Base-by-base conservation (phyloP, 2,329 filamentous ascomycete species). In the Aspergillus glaucus region DNA sequence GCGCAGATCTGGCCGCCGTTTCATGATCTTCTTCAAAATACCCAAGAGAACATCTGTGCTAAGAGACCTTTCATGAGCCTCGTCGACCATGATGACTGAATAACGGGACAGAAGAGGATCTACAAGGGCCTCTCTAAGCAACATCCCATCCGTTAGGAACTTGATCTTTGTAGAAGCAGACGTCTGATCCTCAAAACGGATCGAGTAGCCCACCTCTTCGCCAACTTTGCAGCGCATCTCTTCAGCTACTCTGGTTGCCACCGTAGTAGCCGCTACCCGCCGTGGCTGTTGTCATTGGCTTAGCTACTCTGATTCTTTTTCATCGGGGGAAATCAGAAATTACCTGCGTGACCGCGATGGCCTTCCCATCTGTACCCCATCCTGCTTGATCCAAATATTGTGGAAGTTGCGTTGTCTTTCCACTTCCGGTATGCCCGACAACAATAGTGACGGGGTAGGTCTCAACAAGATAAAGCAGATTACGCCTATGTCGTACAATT, bases 81-180 rank as follows among this genome's bases (percentile, higher is more conserved):
- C 92, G 64, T 98, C 93, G 6, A 98, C 87, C 89, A 98, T 96
- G 59, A 98, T 88, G 41, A 95, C 86, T 0, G 90, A 94, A 66
- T 98, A 98, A 9, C 89, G 81, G 17, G 88, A 93, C 32, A 98
- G 72, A 3, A 97, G 72, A 10, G 93, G 93, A 67, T 98, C 93
- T 3, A 96, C 88, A 4, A 98, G 78, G 24, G 92, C 93, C 70
- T 98, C 93, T 60, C 92, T 79, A 46, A 98, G 82, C 28, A 98
- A 78, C 44, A 98, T 76, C 0, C 92, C 92, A 71, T 98, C 93
- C 0, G 92, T 98, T 54, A 97, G 73, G 63, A 97, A 97, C 66
- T 98, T 96, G 72, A 98, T 92, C 46, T 82, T 82, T 1, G 93
- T 98, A 30, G 81, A 78, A 15, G 85, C 79, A 17, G 90, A 95